Percentiles rank a stretch among this genome's conserved stretches.
Evolutionary conservation across 2,329 filamentous ascomycete species (phyloP).

Genomic region (Alternaria arborescens): DNA sequence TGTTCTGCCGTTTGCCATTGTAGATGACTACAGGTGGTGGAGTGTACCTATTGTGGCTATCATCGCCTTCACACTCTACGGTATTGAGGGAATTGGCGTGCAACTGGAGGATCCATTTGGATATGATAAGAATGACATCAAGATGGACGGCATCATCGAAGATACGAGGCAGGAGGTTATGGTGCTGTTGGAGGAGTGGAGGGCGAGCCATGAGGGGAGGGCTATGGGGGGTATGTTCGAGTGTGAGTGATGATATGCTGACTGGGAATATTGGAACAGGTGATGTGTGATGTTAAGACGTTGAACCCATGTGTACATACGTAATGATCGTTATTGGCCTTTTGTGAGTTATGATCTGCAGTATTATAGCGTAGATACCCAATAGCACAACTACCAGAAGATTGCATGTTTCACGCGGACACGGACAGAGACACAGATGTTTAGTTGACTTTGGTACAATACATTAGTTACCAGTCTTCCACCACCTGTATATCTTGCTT

Average conservation of each 20-base stretch:
- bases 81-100: slow-evolving; percentile 69
- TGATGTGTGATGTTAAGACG: neutral
- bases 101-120: slow-evolving; percentile 73
- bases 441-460: slow-evolving; percentile 12
- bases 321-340: neutral
- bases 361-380: neutral
- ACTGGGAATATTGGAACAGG: neutral
- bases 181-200: slow-evolving; percentile 68
- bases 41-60: slow-evolving; percentile 66
- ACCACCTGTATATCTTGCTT: slow-evolving; percentile 2
- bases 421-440: neutral
- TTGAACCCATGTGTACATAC: neutral
- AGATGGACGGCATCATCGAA: slow-evolving; percentile 71
- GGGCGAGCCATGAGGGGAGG: slow-evolving; percentile 45
- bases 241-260: slow-evolving; percentile 4
- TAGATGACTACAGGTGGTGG: slow-evolving; percentile 71
- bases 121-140: slow-evolving; percentile 72
- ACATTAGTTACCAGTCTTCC: slow-evolving; percentile 12
- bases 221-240: slow-evolving; percentile 47
- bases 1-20: slow-evolving; percentile 70
- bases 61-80: slow-evolving; percentile 70
- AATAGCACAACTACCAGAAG: neutral
- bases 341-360: neutral
- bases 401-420: neutral
- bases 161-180: slow-evolving; percentile 67